A percentile compares a stretch with the other conserved stretches of the same genome.
Evolutionary conservation across 2,329 filamentous ascomycete species (phyloP).

Genomic region (Colletotrichum simmondsii): DNA sequence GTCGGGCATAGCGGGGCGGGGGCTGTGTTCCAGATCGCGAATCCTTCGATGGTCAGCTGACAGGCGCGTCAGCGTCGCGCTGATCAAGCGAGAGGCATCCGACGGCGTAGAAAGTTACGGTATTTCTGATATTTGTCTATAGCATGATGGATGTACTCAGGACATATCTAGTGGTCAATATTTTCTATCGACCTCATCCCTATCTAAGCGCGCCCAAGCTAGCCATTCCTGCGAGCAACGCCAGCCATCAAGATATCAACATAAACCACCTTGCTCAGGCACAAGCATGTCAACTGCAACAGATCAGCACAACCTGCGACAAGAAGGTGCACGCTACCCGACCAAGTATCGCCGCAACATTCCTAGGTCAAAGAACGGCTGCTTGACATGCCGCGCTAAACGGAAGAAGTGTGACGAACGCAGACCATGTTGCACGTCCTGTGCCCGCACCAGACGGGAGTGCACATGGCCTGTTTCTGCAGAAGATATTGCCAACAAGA

Average conservation of each 20-base stretch:
- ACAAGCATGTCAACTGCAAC: background rate
- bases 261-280: background rate
- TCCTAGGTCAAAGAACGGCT: background rate
- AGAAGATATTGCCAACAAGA: background rate
- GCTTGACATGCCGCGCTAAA: background rate
- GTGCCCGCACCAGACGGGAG: background rate
- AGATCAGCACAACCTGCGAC: background rate
- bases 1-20: background rate
- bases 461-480: background rate
- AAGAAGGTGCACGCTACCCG: background rate
- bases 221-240: background rate
- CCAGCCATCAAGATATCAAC: background rate
- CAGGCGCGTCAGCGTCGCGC: background rate
- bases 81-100: background rate
- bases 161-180: too few relatives aligned
- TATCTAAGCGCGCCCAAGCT: background rate
- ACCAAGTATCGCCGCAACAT: background rate
- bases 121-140: background rate
- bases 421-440: background rate
- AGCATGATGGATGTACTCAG: background rate
- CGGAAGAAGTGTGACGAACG: background rate
- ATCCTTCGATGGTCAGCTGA: background rate
- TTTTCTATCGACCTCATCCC: background rate
- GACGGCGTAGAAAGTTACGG: background rate
- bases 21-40: background rate